Base-by-base conservation (phyloP, 192 early-diverging fungal species). In the Podila epicladia region DNA sequence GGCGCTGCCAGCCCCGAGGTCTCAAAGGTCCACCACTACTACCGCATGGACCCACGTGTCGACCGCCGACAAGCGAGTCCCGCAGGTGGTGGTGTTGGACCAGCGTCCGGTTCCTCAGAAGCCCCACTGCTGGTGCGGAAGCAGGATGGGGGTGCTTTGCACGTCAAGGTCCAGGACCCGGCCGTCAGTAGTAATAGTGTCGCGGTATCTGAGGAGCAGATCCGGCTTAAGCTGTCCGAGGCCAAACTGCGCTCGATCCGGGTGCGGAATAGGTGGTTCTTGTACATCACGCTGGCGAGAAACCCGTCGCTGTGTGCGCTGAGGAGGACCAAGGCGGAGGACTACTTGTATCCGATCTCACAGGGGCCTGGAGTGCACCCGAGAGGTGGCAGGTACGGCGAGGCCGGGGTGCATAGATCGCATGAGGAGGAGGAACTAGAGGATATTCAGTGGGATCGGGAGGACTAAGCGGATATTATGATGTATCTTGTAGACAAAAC, bases 401-500 rank as follows among this genome's bases (percentile, higher is more conserved):
- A 22, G 0, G 53, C n/a, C 3, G 53, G 53, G 19, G 53, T 55
- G 53, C 22, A 55, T 37, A 6, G 65, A 2, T 69, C 70, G 0
- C 77, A 80, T 48, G 37, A 60, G 28, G 77, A 80, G 32, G 77
- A 80, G 58, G 32, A 26, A 0, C 33, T 80, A 32, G 45, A 65
- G n/a, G 77, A 80, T 73, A 69, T 80, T 32, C 71, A 60, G 11
- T 80, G 77, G 77, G 77, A 80, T 69, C 65, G 62, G 2, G 71
- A 80, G 55, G 71, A 80, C 20, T 80, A 45, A 22, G 35, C 9
- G 28, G 5, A 5, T 19, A 0, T 29, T 29, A 29, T 29, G 29
- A 58, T 2, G 28, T 6, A 69, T 60, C n/a, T 29, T 60, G 11
- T 60, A 33, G 1, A 45, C 15, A 45, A 17, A 45, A 45, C 13